Base-by-base conservation (phyloP, 164 flowering plant genomes). In the Aristolochia contorta region DNA sequence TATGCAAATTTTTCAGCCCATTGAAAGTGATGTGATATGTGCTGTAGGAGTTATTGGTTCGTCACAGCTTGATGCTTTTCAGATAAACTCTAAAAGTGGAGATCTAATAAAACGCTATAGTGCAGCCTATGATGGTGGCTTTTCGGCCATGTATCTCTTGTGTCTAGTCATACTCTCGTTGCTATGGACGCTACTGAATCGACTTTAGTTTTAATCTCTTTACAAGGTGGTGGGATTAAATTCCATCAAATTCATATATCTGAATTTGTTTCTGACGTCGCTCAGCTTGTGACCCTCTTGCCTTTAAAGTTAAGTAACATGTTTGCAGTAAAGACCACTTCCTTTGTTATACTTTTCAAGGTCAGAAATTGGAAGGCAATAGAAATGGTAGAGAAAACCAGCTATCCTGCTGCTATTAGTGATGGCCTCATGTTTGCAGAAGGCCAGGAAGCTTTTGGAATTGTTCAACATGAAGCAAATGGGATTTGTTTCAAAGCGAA, bases 361-460 rank as follows among this genome's bases (percentile, higher is more conserved):
- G 84, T 73, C 56, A 70, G 72, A 24, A 66, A 52, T 70, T 77
- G 69, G 55, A 78, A 78, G 47, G 72, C 77, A 66, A 59, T 94
- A 71, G 86, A 80, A 72, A 67, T 85, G n/a, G 72, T 81, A 47
- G 86, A 80, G n/a, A 82, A 71, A 69, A 58, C 80, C 55, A 63
- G 65, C 32, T 50, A 69, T 56, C 71, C 74, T 32, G 75, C 77
- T 60, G 85, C 74, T 67, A 55, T 87, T 61, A 94, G 99, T 79
- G 87, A 91, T 69, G 71, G 85, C 47, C 78, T 94, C 21, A 45
- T 78, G 46, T 48, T 84, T 24, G 67, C 84, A 16, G 91, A 84
- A 25, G 86, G 80, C 30, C 82, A 82, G 54, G 76, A 86, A 67
- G 89, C 95, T 65, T 78, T 86, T 76, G 95, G 80, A 27, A 32